Evolutionary conservation across 2,329 filamentous ascomycete species (phyloP).

Genomic region (Sporothrix protearum): DNA sequence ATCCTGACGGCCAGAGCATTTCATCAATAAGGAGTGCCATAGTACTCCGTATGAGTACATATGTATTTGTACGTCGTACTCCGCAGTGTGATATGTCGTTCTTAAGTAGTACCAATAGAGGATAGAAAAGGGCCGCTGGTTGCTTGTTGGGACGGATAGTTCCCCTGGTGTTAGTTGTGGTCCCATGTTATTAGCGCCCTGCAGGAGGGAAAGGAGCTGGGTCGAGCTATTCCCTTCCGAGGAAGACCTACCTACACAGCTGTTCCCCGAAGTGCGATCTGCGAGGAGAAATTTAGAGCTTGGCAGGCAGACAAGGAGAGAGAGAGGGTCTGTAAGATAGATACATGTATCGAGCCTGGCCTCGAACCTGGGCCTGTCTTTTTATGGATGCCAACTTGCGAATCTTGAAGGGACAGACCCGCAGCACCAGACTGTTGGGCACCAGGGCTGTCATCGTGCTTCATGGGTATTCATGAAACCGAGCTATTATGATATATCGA

Average conservation of each 20-base stretch:
- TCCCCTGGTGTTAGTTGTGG: conserved; percentile 12
- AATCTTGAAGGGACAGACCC: background rate
- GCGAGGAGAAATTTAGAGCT: background rate
- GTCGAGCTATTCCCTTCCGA: conserved; percentile 5
- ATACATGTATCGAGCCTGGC: too few relatives aligned
- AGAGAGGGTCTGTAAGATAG: too few relatives aligned
- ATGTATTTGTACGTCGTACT: background rate
- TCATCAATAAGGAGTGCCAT: background rate
- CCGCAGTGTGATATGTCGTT: too few relatives aligned
- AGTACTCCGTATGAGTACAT: background rate
- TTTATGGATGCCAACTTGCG: background rate
- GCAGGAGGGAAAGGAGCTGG: conserved; percentile 10
- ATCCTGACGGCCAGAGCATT: background rate
- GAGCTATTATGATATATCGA: background rate
- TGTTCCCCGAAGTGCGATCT: background rate
- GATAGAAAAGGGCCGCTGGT: background rate
- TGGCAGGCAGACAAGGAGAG: background rate
- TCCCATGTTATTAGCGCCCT: conserved; percentile 4
- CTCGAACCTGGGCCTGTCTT: too few relatives aligned
- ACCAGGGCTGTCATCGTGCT: background rate
- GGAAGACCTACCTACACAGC: background rate
- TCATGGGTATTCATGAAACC: background rate
- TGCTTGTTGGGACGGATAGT: conserved; percentile 15
- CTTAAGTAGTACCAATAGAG: too few relatives aligned
- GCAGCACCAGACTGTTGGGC: background rate